Base-by-base conservation (phyloP, 176 grass and related monocot genomes). In the Carex pumila region DNA sequence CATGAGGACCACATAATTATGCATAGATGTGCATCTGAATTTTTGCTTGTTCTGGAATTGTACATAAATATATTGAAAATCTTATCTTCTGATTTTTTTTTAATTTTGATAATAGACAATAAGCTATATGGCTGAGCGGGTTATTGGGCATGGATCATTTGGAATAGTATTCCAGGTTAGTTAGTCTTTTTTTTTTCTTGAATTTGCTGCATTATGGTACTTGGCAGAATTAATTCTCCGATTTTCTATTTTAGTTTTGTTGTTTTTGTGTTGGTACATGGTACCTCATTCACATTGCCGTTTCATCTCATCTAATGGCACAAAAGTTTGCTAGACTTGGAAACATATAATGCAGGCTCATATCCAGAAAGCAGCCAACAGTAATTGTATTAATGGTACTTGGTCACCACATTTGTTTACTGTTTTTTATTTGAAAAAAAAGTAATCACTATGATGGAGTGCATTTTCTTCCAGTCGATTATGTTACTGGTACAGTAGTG, bases 81-180 rank as follows among this genome's bases (percentile, higher is more conserved):
- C 2, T 22, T 61, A 84, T 87, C 57, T 12, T 81, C 71, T 68
- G 37, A 76, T 47, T 43, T 61, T 22, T 13, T 25, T 49, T 53
- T 5, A 65, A 10, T 81, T 76, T 87, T 81, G 80, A 70, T 87
- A 73, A 56, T 87, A 94, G 92, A 91, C 89, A 22, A 91, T 94
- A 89, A 94, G 89, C 84, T 94, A 94, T 85, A 91, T 94, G 89
- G 92, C 92, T 9, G 92, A 94, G 79, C 87, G 87, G 67, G 79
- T 91, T 70, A 86, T 94, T 80, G 92, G 92, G 12, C 89, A 89
- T 75, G 92, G 92, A 50, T 94, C 92, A 65, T 94, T 94, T 80
- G 92, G 92, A 63, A 41, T 87, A 84, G 92, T 94, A 47, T 91
- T 89, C 60, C 92, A 94, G 85, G 92, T 94, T 78, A 57, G 82